Percentiles rank a stretch among this genome's conserved stretches.
Evolutionary conservation across 805 yeast species (phyloP).

Genomic region (Saturnispora serradocipensis): DNA sequence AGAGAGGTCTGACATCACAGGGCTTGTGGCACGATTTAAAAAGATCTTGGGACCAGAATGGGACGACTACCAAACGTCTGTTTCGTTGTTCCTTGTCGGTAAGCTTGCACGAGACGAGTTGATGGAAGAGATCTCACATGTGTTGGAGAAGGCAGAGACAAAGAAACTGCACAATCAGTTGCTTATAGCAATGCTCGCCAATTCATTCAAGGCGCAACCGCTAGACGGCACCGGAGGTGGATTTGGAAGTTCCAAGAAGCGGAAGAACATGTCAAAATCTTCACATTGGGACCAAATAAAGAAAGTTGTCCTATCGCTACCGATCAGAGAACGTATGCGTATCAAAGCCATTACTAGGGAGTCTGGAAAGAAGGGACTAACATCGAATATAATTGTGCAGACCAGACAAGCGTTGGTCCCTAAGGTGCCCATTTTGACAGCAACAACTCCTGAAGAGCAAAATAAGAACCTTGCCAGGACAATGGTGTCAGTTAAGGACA

Average conservation of each 20-base stretch:
- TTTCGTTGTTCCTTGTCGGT: constrained; percentile 70
- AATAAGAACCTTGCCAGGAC: constrained; percentile 31
- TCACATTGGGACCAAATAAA: constrained; percentile 75
- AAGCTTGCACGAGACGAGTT: constrained; percentile 71
- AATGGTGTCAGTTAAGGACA: constrained; percentile 87
- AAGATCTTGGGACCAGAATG: constrained; percentile 66
- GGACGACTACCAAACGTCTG: constrained; percentile 76
- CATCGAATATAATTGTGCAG: constrained; percentile 57
- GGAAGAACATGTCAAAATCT: constrained; percentile 45
- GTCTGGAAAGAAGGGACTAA: constrained; percentile 67
- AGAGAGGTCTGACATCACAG: constrained; percentile 39
- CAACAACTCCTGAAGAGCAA: constrained; percentile 26
- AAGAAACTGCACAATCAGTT: constrained; percentile 74
- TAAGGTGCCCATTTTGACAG: constrained; percentile 66
- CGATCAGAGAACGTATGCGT: constrained; percentile 76
- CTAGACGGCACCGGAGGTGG: constrained; percentile 43
- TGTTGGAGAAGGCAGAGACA: constrained; percentile 38
- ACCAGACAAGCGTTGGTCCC: constrained; percentile 72
- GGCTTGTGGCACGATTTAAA: constrained; percentile 65
- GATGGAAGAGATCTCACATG: constrained; percentile 44
- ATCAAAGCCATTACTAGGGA: constrained; percentile 78
- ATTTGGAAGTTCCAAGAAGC: constrained; percentile 34
- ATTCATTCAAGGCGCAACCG: constrained; percentile 71
- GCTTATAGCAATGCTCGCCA: constrained; percentile 72
- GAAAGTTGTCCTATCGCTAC: constrained; percentile 76